phyloP scores from a whole-genome alignment of 495 filamentous ascomycete species.

The Aspergillus funiculosus region DNA sequence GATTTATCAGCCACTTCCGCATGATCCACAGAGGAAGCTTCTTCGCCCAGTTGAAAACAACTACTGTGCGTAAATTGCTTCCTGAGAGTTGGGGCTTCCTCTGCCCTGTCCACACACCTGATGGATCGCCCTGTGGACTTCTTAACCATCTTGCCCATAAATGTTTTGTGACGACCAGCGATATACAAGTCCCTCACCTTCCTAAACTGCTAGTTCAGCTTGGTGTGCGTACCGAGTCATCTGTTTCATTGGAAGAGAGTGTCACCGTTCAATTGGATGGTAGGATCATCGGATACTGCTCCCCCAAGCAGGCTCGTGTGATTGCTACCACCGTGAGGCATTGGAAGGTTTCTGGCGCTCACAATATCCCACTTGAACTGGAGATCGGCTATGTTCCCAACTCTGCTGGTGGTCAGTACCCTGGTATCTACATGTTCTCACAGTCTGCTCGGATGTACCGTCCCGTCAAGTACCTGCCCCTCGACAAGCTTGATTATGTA shows the following conservation, averaged over 20 bases:
- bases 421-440: slow-evolving; percentile 90
- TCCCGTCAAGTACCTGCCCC: slow-evolving; percentile 83
- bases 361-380: slow-evolving; percentile 74
- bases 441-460: slow-evolving; percentile 79
- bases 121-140: slow-evolving; percentile 89
- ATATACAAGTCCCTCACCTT: slow-evolving; percentile 64
- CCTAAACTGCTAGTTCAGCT: slow-evolving; percentile 67
- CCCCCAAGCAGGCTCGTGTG: slow-evolving; percentile 68
- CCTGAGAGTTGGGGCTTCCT: slow-evolving; percentile 98
- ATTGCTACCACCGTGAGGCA: slow-evolving; percentile 80
- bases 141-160: slow-evolving; percentile 95
- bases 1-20: slow-evolving; percentile 98
- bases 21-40: slow-evolving; percentile 99
- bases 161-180: slow-evolving; percentile 75
- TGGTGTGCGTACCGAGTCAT: slow-evolving; percentile 65
- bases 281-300: slow-evolving; percentile 81
- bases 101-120: slow-evolving; percentile 95
- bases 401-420: slow-evolving; percentile 84
- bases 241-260: slow-evolving; percentile 69
- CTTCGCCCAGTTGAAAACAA: slow-evolving; percentile 96
- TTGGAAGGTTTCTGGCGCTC: slow-evolving; percentile 92
- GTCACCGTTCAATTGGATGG: slow-evolving; percentile 88
- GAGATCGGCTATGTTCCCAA: slow-evolving; percentile 90
- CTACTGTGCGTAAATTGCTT: slow-evolving; percentile 87
- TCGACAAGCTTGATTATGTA: slow-evolving; percentile 78